Conservation (phyloP, 257 asterid genomes). For the Nicotiana tomentosiformis region DNA sequence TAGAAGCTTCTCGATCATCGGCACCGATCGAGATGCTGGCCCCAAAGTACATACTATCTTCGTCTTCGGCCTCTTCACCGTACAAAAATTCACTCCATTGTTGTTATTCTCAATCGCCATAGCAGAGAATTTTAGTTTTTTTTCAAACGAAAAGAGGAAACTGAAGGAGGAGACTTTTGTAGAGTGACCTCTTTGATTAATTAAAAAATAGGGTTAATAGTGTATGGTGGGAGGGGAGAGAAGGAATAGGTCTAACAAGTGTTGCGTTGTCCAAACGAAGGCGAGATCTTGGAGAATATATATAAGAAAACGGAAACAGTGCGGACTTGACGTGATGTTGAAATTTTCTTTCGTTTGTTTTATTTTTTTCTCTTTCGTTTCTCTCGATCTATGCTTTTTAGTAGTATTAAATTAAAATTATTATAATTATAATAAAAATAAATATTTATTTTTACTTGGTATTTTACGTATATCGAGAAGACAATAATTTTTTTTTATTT, state of each 20-base stretch:
- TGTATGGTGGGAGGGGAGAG: not conserved
- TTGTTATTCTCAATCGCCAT: not conserved
- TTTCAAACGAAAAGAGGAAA: not conserved
- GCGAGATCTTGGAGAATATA: not conserved
- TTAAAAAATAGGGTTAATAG: not conserved
- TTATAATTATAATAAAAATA: too few relatives aligned
- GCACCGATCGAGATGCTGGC: slow-evolving; percentile 65
- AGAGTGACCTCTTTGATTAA: not conserved
- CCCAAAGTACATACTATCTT: slow-evolving; percentile 76
- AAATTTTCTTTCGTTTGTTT: not conserved
- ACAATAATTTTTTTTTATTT: too few relatives aligned
- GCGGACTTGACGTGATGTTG: slow-evolving; percentile 12
- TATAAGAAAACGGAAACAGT: not conserved
- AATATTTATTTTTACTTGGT: too few relatives aligned
- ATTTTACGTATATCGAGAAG: too few relatives aligned
- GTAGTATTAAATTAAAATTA: not conserved
- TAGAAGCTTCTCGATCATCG: slow-evolving; percentile 65
- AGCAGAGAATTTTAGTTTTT: too few relatives aligned
- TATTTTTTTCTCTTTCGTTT: not conserved
- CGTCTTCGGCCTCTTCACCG: slow-evolving; percentile 46
- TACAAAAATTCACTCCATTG: not conserved
- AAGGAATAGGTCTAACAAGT: not conserved
- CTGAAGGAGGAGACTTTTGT: not conserved
- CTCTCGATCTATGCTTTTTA: too few relatives aligned
- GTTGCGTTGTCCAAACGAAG: too few relatives aligned